A percentile compares a stretch with the other conserved stretches of the same genome.
Evolutionary conservation across 2,329 filamentous ascomycete species (phyloP).

Genomic region (Colletotrichum limetticola): DNA sequence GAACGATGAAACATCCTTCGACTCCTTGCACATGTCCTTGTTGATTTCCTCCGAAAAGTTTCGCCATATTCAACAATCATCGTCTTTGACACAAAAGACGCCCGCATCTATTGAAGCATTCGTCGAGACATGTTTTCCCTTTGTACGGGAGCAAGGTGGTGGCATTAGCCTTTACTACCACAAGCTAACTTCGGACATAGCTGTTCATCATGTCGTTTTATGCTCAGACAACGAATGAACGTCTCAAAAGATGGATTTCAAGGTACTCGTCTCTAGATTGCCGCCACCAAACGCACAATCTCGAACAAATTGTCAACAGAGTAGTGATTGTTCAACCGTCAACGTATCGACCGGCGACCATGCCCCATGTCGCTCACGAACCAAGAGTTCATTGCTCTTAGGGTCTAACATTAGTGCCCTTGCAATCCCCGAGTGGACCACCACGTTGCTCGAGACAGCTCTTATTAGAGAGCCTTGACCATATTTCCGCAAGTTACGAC

Average conservation of each 20-base stretch:
- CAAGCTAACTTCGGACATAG: neutral
- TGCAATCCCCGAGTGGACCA: slow-evolving; percentile 12
- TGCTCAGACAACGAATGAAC: neutral
- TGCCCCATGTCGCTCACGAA: slow-evolving; percentile 15
- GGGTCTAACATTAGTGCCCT: neutral
- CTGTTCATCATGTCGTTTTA: neutral
- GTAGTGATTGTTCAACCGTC: neutral
- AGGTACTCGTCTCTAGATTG: neutral
- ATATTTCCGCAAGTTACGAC: slow-evolving; percentile 29
- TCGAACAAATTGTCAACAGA: slow-evolving; percentile 1
- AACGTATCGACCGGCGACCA: neutral
- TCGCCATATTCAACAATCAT: slow-evolving; percentile 2
- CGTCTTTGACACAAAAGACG: neutral
- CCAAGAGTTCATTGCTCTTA: slow-evolving; percentile 16
- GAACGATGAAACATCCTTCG: slow-evolving; percentile 12
- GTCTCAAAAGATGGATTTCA: neutral
- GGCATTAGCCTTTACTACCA: too few relatives aligned
- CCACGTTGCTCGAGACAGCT: slow-evolving; percentile 18
- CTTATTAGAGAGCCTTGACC: slow-evolving; percentile 15
- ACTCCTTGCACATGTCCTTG: neutral
- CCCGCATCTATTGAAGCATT: neutral
- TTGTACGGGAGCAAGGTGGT: too few relatives aligned
- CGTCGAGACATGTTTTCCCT: too few relatives aligned
- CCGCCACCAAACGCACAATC: neutral
- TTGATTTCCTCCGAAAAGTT: neutral